These are phyloP conservation scores for Lathyrus aphaca DNA, from an alignment of 306 rosid species.

Conservation along the genomic window DNA sequence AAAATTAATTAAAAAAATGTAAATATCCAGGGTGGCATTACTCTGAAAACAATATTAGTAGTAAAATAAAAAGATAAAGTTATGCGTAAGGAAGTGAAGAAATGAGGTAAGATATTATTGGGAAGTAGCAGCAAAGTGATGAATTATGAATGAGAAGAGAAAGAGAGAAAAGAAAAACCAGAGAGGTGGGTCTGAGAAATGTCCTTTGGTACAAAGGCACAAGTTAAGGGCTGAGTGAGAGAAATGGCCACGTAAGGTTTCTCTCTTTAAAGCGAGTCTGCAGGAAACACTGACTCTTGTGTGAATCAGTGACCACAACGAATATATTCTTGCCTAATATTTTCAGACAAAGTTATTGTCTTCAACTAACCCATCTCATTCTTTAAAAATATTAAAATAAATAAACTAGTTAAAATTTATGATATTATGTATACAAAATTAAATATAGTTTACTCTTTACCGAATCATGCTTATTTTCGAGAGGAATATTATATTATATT, in stretches of 20 bases:
- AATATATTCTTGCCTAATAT: constrained; percentile 50
- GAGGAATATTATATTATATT: too few species aligned
- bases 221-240: constrained; percentile 15
- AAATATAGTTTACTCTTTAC: too few species aligned
- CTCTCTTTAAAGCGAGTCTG: constrained; percentile 34
- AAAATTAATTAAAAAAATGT: too few species aligned
- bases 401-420: too few species aligned
- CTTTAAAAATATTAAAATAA: too few species aligned
- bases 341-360: constrained; percentile 48
- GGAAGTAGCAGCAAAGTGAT: constrained; percentile 39
- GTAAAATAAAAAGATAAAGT: neutral
- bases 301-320: constrained; percentile 50
- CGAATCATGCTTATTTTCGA: too few species aligned
- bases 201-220: constrained; percentile 43
- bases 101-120: constrained; percentile 42
- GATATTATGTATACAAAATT: too few species aligned
- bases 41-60: constrained; percentile 6
- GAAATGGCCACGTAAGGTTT: constrained; percentile 40
- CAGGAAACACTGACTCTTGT: constrained; percentile 44
- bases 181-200: constrained; percentile 33
- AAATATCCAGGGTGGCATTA: neutral
- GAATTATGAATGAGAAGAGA: neutral
- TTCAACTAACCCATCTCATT: constrained; percentile 44
- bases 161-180: constrained; percentile 1
- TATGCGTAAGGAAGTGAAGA: constrained; percentile 19